Conservation (phyloP, 2,329 filamentous ascomycete genomes). For the Arthrobotrys musiformis region DNA sequence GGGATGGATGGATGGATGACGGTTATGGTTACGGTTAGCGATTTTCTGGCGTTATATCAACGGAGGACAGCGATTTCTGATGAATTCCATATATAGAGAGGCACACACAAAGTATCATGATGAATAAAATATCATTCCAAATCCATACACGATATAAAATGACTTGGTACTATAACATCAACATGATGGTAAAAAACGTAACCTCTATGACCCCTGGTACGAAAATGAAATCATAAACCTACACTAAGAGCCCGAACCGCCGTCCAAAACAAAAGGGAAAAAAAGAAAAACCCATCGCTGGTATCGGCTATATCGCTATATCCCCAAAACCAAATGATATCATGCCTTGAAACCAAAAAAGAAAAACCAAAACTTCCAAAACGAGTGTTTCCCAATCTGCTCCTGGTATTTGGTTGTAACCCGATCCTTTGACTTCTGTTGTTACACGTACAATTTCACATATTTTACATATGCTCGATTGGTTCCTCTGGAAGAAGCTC, state of each 20-base stretch:
- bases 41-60: conserved; percentile 7
- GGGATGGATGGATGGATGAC: too few species aligned
- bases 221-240: background rate
- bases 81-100: background rate
- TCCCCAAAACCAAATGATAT: conserved; percentile 16
- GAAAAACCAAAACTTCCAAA: conserved; percentile 11
- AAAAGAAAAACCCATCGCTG: conserved; percentile 30
- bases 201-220: conserved; percentile 1
- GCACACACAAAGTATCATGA: background rate
- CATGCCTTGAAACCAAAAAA: background rate
- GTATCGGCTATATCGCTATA: conserved; percentile 32
- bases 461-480: conserved; percentile 73
- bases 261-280: background rate
- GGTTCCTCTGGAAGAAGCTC: conserved; percentile 83
- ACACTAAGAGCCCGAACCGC: background rate
- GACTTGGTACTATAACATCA: background rate
- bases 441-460: conserved; percentile 34
- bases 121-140: background rate
- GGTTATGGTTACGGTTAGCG: conserved; percentile 8
- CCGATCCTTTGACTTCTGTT: background rate
- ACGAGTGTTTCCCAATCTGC: conserved; percentile 27
- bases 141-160: background rate
- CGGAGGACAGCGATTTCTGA: background rate
- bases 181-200: conserved; percentile 7
- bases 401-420: background rate